A percentile compares a stretch with the other conserved stretches of the same genome.
Conservation (phyloP, 1,139 yeast genomes). For the Kodamaea fungicola region DNA sequence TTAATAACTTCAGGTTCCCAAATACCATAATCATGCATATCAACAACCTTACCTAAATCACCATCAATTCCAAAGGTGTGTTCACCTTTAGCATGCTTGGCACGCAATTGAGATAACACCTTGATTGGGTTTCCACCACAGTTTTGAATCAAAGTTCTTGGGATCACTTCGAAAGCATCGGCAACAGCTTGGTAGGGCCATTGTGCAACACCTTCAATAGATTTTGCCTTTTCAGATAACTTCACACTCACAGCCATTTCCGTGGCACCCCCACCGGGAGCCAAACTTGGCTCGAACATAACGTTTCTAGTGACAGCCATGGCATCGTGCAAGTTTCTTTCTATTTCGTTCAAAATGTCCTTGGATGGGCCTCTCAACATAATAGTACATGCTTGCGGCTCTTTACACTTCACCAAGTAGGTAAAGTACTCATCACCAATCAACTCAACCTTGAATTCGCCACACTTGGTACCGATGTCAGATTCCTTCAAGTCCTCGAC, state of each 20-base stretch:
- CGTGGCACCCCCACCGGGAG: slow-evolving; percentile 99
- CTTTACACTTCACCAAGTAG: slow-evolving; percentile 71
- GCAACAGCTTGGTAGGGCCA: slow-evolving; percentile 99
- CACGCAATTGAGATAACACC: slow-evolving; percentile 84
- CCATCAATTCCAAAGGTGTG: slow-evolving; percentile 93
- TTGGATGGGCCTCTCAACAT: slow-evolving; percentile 94
- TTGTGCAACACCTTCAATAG: slow-evolving; percentile 91
- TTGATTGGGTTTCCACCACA: slow-evolving; percentile 97
- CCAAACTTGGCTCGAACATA: slow-evolving; percentile 85
- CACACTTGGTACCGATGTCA: slow-evolving; percentile 88
- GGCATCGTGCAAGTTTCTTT: slow-evolving; percentile 96
- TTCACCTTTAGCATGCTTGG: slow-evolving; percentile 90
- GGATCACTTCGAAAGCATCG: slow-evolving; percentile 97
- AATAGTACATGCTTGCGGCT: slow-evolving; percentile 93
- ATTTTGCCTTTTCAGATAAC: slow-evolving; percentile 85
- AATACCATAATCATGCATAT: slow-evolving; percentile 92
- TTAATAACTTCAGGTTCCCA: slow-evolving; percentile 99
- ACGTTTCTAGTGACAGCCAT: slow-evolving; percentile 98
- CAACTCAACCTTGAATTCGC: slow-evolving; percentile 85
- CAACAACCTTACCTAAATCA: slow-evolving; percentile 88
- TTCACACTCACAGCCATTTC: slow-evolving; percentile 97
- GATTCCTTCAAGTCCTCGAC: slow-evolving; percentile 89
- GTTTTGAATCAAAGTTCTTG: slow-evolving; percentile 94
- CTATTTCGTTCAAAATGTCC: slow-evolving; percentile 93
- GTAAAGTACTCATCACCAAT: slow-evolving; percentile 98